Percentiles rank a stretch among this genome's conserved stretches.
phyloP scores from a whole-genome alignment of 2,329 filamentous ascomycete species.

The Colletotrichum kahawae region DNA sequence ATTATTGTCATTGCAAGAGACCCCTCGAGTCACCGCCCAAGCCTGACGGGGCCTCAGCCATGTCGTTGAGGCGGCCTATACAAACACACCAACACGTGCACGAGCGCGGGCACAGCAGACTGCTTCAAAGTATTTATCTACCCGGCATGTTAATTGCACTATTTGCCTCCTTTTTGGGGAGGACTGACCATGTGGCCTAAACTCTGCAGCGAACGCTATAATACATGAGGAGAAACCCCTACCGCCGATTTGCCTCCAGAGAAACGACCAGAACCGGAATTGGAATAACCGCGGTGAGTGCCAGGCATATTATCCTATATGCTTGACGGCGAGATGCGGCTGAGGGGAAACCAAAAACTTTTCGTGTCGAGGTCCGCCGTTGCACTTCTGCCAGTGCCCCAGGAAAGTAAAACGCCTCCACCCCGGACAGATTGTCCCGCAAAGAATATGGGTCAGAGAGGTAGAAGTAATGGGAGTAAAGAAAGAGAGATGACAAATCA shows the following conservation, averaged over 20 bases:
- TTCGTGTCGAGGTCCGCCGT: slow-evolving; percentile 15
- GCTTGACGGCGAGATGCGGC: not conserved
- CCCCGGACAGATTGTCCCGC: slow-evolving; percentile 1
- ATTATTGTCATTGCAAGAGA: not conserved
- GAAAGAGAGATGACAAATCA: slow-evolving; percentile 19
- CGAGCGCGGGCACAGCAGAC: not conserved
- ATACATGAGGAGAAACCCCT: slow-evolving; percentile 7
- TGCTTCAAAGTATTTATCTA: not conserved
- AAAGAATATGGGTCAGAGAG: not conserved
- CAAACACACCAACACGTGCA: not conserved
- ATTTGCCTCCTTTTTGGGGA: not conserved
- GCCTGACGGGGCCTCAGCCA: not conserved
- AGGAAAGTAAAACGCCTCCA: slow-evolving; percentile 9
- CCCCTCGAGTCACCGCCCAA: not conserved
- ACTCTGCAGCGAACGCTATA: slow-evolving; percentile 22
- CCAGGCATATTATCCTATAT: not conserved
- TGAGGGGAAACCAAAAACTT: slow-evolving; percentile 13
- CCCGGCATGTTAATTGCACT: not conserved
- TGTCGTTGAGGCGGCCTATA: not conserved
- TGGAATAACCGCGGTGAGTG: not conserved
- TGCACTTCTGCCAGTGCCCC: slow-evolving; percentile 8
- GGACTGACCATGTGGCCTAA: slow-evolving; percentile 6
- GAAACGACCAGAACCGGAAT: not conserved
- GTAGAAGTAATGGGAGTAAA: not conserved
- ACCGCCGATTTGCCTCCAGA: not conserved